These are phyloP conservation scores for Parmelia sp. DNA, from an alignment of 495 filamentous ascomycete species.

Conservation along the genomic window DNA sequence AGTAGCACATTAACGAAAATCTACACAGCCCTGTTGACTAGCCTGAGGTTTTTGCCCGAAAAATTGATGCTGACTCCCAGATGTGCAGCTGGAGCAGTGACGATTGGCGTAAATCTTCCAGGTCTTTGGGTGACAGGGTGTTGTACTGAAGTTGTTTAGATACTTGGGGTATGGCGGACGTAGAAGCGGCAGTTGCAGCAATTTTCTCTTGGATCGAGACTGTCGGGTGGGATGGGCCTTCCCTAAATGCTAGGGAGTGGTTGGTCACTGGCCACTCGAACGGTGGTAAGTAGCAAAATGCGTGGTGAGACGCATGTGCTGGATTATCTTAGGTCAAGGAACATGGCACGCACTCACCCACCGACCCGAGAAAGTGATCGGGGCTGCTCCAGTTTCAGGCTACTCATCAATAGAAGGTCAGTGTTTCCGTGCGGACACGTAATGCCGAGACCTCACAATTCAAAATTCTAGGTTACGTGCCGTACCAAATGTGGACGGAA, in stretches of 20 bases:
- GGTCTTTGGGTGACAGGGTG: background rate
- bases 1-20: background rate
- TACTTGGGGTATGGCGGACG: slow-evolving; percentile 52
- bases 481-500: slow-evolving; percentile 51
- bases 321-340: slow-evolving; percentile 42
- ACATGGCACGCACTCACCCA: slow-evolving; percentile 54
- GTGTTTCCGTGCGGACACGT: background rate
- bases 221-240: slow-evolving; percentile 42
- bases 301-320: slow-evolving; percentile 2
- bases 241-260: slow-evolving; percentile 43
- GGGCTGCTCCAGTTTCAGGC: slow-evolving; percentile 50
- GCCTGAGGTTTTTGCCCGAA: background rate
- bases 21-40: too few species aligned
- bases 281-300: slow-evolving; percentile 34
- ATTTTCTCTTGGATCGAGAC: slow-evolving; percentile 47
- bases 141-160: slow-evolving; percentile 33
- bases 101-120: slow-evolving; percentile 48
- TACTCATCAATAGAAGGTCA: slow-evolving; percentile 55
- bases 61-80: background rate
- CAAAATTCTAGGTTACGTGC: slow-evolving; percentile 46
- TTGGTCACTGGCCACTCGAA: slow-evolving; percentile 55
- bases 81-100: slow-evolving; percentile 49
- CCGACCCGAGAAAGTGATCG: slow-evolving; percentile 51
- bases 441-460: background rate
- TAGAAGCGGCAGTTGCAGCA: slow-evolving; percentile 45